Percentiles rank a stretch among this genome's conserved stretches.
Conservation (phyloP, 257 asterid genomes). For the Salvia splendens region DNA sequence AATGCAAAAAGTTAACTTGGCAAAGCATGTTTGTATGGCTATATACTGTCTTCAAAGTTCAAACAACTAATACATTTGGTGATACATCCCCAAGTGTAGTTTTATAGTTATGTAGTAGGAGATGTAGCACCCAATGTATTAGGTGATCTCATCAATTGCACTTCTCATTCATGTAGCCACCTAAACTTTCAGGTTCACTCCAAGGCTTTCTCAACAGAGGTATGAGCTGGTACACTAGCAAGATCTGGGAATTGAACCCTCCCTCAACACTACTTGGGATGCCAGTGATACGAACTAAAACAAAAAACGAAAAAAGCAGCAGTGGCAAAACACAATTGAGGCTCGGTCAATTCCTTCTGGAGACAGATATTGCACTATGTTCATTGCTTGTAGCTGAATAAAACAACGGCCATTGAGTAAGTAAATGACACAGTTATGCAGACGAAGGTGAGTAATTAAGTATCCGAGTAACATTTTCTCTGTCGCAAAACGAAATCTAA, state of each 20-base stretch:
- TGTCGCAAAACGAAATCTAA: background rate
- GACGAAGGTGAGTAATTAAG: background rate
- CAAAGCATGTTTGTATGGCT: conserved; percentile 5
- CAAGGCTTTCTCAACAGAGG: background rate
- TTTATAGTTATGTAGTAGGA: too few species aligned
- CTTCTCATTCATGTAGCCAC: background rate
- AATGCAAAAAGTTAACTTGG: background rate
- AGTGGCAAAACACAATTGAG: background rate
- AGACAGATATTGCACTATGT: background rate
- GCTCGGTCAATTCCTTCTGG: background rate
- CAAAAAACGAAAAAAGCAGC: too few species aligned
- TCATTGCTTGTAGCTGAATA: background rate
- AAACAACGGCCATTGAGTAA: background rate
- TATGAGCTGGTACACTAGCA: conserved; percentile 5
- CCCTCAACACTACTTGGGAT: background rate
- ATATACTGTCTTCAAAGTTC: background rate
- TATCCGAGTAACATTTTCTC: background rate
- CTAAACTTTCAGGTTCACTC: conserved; percentile 2
- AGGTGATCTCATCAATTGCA: too few species aligned
- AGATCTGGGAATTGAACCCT: conserved; percentile 6
- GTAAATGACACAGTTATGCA: background rate
- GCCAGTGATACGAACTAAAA: too few species aligned
- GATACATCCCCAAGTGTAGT: background rate
- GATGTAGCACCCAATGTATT: too few species aligned
- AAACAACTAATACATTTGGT: background rate